Percentiles rank a stretch among this genome's conserved stretches.
Conservation (phyloP, 768 basidiomycete genomes). For the Agrocybe chaxingu region DNA sequence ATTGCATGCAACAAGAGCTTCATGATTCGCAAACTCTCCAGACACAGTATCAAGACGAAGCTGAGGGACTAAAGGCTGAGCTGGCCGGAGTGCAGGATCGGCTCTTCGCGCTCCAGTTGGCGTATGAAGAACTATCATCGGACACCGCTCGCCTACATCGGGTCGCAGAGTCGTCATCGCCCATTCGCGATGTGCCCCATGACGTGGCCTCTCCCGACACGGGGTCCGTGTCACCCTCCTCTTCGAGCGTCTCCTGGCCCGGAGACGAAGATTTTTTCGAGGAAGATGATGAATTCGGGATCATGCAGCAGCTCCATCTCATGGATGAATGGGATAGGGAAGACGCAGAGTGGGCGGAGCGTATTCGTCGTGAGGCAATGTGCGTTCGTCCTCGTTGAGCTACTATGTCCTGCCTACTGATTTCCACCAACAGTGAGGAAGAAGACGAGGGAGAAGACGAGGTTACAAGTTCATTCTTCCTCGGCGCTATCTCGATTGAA, state of each 20-base stretch:
- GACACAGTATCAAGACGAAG: conserved; percentile 8
- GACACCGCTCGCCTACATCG: too few relatives aligned
- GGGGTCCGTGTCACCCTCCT: neutral
- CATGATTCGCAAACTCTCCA: conserved; percentile 14
- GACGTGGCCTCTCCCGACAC: too few relatives aligned
- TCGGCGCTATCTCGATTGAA: too few relatives aligned
- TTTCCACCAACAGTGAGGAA: too few relatives aligned
- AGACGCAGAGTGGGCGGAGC: neutral
- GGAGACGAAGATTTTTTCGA: neutral
- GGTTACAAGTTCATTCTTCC: too few relatives aligned
- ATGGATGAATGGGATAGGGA: conserved; percentile 1
- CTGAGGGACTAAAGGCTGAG: conserved; percentile 14
- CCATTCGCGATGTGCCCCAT: neutral
- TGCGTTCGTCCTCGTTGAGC: neutral
- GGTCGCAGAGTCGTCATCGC: neutral
- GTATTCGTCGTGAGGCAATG: neutral
- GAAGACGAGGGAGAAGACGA: too few relatives aligned
- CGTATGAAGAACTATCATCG: conserved; percentile 14
- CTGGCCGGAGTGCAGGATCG: conserved; percentile 18
- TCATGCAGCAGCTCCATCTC: conserved; percentile 1
- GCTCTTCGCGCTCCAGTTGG: conserved; percentile 19
- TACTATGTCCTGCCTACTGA: neutral
- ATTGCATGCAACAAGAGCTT: conserved; percentile 14
- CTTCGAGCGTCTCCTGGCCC: neutral
- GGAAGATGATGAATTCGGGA: conserved; percentile 3